A percentile compares a stretch with the other conserved stretches of the same genome.
These are phyloP conservation scores for Closterium sp. DNA, from an alignment of 139 green algal genomes.

Conservation along the genomic window DNA sequence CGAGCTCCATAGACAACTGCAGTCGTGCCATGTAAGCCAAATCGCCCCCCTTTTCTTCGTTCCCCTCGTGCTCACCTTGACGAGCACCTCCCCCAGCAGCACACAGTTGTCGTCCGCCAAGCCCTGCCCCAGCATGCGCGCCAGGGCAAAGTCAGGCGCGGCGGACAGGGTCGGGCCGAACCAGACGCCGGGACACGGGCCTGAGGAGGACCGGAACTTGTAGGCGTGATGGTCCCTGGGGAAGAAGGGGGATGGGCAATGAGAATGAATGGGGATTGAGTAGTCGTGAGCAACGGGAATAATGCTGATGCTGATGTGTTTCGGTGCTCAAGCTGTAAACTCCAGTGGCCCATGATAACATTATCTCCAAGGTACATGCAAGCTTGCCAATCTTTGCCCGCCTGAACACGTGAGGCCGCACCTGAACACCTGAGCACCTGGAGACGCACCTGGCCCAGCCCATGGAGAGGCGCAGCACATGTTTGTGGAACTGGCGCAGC, in stretches of 20 bases:
- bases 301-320: no score
- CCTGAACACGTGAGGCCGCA: neutral
- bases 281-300: no score
- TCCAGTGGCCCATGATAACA: no score
- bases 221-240: neutral
- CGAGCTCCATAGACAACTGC: neutral
- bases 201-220: neutral
- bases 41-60: neutral
- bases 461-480: neutral
- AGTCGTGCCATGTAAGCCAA: neutral
- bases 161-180: neutral
- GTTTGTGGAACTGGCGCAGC: neutral
- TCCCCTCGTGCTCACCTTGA: neutral
- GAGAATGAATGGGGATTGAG: neutral
- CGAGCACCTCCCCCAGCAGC: neutral
- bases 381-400: no score
- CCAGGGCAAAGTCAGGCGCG: neutral
- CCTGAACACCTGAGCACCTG: neutral
- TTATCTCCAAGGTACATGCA: no score
- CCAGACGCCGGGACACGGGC: neutral
- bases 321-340: no score
- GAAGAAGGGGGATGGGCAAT: neutral
- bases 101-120: neutral
- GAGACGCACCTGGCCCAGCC: neutral
- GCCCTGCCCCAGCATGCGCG: neutral